These are phyloP conservation scores for Mycena citricolor DNA, from an alignment of 1,284 basidiomycete genomes.

Conservation along the genomic window DNA sequence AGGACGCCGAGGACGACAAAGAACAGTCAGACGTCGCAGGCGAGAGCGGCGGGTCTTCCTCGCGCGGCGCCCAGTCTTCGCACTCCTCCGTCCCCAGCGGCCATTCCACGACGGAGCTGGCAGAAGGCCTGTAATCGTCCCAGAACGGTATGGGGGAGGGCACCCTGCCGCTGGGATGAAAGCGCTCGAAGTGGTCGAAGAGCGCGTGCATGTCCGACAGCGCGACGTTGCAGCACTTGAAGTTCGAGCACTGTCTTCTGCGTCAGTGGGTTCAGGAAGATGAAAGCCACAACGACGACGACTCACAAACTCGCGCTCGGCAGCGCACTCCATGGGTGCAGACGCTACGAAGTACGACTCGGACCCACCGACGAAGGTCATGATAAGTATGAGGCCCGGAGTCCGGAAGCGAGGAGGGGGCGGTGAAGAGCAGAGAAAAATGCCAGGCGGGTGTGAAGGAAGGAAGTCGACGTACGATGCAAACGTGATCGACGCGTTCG, in stretches of 20 bases:
- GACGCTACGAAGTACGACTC: too few species aligned
- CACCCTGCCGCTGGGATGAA: slow-evolving; percentile 32
- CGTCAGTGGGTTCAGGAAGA: neutral
- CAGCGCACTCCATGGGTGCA: slow-evolving; percentile 14
- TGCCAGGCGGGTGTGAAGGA: too few species aligned
- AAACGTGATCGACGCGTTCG: too few species aligned
- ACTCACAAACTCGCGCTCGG: slow-evolving; percentile 20
- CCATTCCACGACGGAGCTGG: neutral
- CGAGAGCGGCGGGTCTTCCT: neutral
- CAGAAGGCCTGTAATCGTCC: neutral
- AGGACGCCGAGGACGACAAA: too few species aligned
- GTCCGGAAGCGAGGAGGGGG: too few species aligned
- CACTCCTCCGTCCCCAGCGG: neutral
- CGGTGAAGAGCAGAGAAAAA: too few species aligned
- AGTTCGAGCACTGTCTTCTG: slow-evolving; percentile 56
- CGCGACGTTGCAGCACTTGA: slow-evolving; percentile 61
- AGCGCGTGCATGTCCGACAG: slow-evolving; percentile 67
- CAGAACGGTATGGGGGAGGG: too few species aligned
- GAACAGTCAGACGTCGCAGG: neutral
- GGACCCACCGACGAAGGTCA: too few species aligned
- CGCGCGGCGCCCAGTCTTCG: neutral
- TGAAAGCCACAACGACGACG: neutral
- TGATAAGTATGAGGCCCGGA: too few species aligned
- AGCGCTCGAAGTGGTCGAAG: slow-evolving; percentile 65
- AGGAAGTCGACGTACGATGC: too few species aligned